These are phyloP conservation scores for Cladorrhinum sp. DNA, from an alignment of 2,329 filamentous ascomycete species.

Conservation along the genomic window DNA sequence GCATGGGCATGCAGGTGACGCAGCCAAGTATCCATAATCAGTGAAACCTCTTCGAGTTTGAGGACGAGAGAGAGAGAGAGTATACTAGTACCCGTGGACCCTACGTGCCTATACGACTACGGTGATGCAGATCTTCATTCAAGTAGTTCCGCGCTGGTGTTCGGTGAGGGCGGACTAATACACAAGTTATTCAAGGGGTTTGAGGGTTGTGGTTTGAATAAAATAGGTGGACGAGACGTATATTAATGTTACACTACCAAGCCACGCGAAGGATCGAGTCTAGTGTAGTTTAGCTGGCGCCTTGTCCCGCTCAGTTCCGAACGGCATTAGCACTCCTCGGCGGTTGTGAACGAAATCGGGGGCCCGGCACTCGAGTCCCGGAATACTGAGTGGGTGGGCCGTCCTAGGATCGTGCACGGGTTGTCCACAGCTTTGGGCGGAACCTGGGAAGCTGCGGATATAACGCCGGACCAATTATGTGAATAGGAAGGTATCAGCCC, in stretches of 20 bases:
- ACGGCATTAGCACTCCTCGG: not conserved
- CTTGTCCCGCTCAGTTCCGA: not conserved
- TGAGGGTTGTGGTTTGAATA: not conserved
- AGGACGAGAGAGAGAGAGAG: no score
- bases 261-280: not conserved
- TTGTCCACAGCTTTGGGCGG: no score
- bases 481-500: not conserved
- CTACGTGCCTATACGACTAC: no score
- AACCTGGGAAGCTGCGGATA: not conserved
- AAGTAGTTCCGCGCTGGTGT: not conserved
- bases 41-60: no score
- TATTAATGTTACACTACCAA: not conserved
- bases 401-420: no score
- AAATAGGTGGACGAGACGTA: not conserved
- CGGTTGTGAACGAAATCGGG: no score
- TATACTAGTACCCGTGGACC: no score
- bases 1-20: not conserved
- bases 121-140: not conserved
- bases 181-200: not conserved
- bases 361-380: not conserved
- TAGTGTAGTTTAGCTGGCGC: not conserved
- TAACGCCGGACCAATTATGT: not conserved
- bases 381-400: not conserved
- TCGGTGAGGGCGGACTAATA: not conserved
- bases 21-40: not conserved